These are phyloP conservation scores for Millerozyma miso DNA, from an alignment of 805 yeast genomes.

Conservation along the genomic window DNA sequence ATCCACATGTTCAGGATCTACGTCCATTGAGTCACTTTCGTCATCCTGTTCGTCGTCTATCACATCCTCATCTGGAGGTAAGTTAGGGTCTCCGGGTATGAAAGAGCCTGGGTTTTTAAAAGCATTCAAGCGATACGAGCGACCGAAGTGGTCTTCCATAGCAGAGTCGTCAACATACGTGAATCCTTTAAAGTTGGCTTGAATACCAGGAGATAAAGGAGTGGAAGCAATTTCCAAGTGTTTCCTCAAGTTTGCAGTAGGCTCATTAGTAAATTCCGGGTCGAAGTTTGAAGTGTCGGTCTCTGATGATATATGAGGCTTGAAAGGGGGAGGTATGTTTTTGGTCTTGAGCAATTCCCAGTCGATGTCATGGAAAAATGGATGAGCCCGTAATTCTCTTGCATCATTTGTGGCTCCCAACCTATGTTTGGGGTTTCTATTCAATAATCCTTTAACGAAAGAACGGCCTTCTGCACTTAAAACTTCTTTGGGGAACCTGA, in stretches of 20 bases:
- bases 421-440: conserved; percentile 94
- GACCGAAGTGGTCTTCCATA: conserved; percentile 76
- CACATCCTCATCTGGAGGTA: conserved; percentile 81
- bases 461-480: conserved; percentile 89
- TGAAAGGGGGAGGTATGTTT: conserved; percentile 92
- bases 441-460: conserved; percentile 90
- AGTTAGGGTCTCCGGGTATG: conserved; percentile 73
- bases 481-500: conserved; percentile 94
- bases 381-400: conserved; percentile 84
- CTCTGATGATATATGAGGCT: conserved; percentile 87
- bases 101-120: conserved; percentile 59
- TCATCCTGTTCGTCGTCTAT: conserved; percentile 63
- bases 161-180: conserved; percentile 94
- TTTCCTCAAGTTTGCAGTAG: conserved; percentile 74
- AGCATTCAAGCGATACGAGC: conserved; percentile 34
- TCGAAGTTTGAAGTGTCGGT: conserved; percentile 96
- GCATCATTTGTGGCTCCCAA: conserved; percentile 91
- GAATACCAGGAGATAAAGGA: conserved; percentile 91
- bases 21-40: conserved; percentile 43
- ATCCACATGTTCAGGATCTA: conserved; percentile 57
- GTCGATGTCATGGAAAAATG: conserved; percentile 86
- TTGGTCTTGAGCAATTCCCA: conserved; percentile 78
- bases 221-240: conserved; percentile 65
- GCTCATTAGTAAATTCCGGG: conserved; percentile 93
- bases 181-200: conserved; percentile 94